Evolutionary conservation across 176 grass and related monocot genomes (phyloP).

Genomic region (Triticum timopheevii): DNA sequence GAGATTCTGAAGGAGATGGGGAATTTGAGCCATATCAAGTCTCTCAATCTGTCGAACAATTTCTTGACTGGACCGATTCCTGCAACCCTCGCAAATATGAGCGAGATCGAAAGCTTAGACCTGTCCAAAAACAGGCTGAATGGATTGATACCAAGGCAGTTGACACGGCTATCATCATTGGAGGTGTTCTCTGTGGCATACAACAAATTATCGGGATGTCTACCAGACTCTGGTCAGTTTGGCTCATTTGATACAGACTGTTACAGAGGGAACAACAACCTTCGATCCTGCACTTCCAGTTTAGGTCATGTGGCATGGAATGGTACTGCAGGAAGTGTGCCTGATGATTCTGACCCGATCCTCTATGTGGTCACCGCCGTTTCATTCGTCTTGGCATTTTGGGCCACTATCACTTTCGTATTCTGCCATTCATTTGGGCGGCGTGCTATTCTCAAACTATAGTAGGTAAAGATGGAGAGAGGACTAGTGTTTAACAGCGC

Average conservation of each 20-base stretch:
- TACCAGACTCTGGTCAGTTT: constrained; percentile 15
- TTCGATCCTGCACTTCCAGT: background rate
- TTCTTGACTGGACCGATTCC: constrained; percentile 20
- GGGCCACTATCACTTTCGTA: background rate
- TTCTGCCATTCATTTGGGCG: background rate
- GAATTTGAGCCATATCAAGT: background rate
- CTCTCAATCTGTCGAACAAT: constrained; percentile 31
- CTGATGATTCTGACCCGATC: background rate
- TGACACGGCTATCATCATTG: background rate
- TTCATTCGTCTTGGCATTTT: constrained; percentile 11
- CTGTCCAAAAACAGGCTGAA: constrained; percentile 29
- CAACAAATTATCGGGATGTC: constrained; percentile 40
- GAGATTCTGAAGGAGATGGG: constrained; percentile 27
- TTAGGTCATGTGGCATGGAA: background rate
- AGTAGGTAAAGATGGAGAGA: background rate
- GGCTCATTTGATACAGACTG: background rate
- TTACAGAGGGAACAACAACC: constrained; percentile 20
- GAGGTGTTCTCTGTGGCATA: constrained; percentile 34
- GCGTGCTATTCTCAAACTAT: background rate
- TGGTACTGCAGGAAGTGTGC: background rate
- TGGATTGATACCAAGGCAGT: constrained; percentile 16
- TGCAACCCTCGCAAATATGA: background rate
- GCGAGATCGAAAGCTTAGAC: constrained; percentile 33
- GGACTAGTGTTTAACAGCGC: too few species aligned
- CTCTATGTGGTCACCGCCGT: background rate